Conservation (phyloP, 2,329 filamentous ascomycete species). For the Cercospora sojina region DNA sequence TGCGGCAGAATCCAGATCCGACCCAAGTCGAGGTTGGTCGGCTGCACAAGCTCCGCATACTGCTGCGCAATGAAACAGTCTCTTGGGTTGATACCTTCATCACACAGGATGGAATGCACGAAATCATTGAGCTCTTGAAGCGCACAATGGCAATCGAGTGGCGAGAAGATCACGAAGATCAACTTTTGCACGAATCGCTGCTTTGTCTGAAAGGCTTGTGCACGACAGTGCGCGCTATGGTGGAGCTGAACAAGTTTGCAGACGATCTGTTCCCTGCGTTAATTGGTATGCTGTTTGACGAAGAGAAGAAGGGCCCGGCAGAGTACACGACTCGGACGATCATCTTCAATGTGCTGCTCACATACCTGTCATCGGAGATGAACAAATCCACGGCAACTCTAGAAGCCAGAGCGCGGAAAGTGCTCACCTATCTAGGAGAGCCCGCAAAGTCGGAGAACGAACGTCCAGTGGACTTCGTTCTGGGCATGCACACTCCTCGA, state of each 20-base stretch:
- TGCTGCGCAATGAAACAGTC: conserved; percentile 92
- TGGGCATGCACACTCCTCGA: conserved; percentile 81
- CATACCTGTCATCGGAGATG: conserved; percentile 71
- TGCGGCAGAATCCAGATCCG: conserved; percentile 77
- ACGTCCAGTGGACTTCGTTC: conserved; percentile 78
- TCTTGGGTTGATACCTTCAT: conserved; percentile 95
- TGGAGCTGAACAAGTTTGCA: conserved; percentile 78
- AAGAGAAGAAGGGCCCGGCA: conserved; percentile 96
- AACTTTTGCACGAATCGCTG: conserved; percentile 84
- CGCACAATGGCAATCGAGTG: conserved; percentile 95
- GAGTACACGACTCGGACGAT: conserved; percentile 93
- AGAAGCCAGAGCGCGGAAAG: conserved; percentile 62
- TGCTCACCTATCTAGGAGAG: conserved; percentile 78
- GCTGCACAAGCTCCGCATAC: conserved; percentile 83
- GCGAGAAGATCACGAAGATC: conserved; percentile 97
- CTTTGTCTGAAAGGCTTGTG: conserved; percentile 92
- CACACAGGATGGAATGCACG: conserved; percentile 83
- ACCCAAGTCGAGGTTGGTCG: conserved; percentile 89
- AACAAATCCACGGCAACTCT: conserved; percentile 48
- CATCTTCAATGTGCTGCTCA: conserved; percentile 84
- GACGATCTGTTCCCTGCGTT: conserved; percentile 80
- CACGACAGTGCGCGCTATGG: conserved; percentile 82
- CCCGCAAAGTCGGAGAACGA: conserved; percentile 74
- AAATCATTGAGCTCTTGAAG: conserved; percentile 81
- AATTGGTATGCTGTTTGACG: conserved; percentile 86